Evolutionary conservation across 2,329 filamentous ascomycete genomes (phyloP).

Genomic region (Macrophomina phaseolina): DNA sequence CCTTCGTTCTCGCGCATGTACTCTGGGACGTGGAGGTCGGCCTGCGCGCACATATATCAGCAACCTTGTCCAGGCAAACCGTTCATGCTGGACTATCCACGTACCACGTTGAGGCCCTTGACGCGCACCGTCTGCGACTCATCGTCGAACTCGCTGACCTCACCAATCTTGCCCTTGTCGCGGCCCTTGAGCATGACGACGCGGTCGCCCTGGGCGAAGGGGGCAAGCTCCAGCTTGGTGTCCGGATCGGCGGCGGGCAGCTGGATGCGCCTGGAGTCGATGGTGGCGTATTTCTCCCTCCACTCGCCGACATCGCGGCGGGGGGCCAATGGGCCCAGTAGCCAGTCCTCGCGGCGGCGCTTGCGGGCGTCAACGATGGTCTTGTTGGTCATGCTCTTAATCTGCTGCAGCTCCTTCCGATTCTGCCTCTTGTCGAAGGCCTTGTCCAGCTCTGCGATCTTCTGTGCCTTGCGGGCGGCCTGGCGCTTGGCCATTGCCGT

Average conservation of each 20-base stretch:
- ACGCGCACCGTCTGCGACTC: constrained; percentile 43
- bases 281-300: constrained; percentile 65
- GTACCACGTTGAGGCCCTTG: constrained; percentile 49
- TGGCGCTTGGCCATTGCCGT: constrained; percentile 71
- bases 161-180: constrained; percentile 83
- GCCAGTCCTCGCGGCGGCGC: constrained; percentile 75
- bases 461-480: constrained; percentile 50
- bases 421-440: constrained; percentile 37
- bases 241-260: constrained; percentile 47
- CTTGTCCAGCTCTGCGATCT: constrained; percentile 32
- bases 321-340: constrained; percentile 77
- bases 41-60: constrained; percentile 33
- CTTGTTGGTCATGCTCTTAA: constrained; percentile 33
- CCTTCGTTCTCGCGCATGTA: constrained; percentile 49
- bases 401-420: constrained; percentile 19
- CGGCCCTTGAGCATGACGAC: constrained; percentile 80
- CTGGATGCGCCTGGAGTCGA: constrained; percentile 43
- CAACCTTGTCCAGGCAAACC: neutral
- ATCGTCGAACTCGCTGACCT: constrained; percentile 62
- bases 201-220: constrained; percentile 67
- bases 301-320: constrained; percentile 70
- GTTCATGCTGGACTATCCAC: neutral
- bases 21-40: constrained; percentile 50
- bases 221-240: constrained; percentile 36
- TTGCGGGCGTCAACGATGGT: constrained; percentile 58